Evolutionary conservation across 1,284 basidiomycete genomes (phyloP).

Genomic region (Stygiomarasmius scandens): DNA sequence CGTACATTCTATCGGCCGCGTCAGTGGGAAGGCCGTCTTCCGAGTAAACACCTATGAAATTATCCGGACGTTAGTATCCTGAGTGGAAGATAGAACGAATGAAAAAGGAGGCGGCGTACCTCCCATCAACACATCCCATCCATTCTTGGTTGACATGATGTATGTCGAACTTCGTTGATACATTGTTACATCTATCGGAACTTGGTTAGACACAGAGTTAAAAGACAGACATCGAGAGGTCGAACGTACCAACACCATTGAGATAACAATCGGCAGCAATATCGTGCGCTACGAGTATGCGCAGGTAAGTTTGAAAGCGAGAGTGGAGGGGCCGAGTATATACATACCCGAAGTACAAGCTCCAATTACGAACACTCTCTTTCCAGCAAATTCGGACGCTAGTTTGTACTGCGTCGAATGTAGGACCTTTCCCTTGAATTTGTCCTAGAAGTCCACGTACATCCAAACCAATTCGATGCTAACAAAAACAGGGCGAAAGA

Average conservation of each 20-base stretch:
- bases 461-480: too few relatives aligned
- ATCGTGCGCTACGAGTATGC: slow-evolving; percentile 16
- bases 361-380: slow-evolving; percentile 51
- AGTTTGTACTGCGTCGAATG: slow-evolving; percentile 15
- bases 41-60: slow-evolving; percentile 37
- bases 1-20: slow-evolving; percentile 52
- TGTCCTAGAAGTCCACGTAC: slow-evolving; percentile 7
- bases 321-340: too few relatives aligned
- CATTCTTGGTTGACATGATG: slow-evolving; percentile 54
- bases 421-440: slow-evolving; percentile 14
- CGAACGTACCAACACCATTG: slow-evolving; percentile 15
- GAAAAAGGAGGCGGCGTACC: slow-evolving; percentile 1
- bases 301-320: background rate
- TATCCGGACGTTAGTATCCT: too few relatives aligned
- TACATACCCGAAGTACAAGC: slow-evolving; percentile 62
- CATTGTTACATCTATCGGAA: slow-evolving; percentile 56
- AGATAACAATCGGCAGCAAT: slow-evolving; percentile 14
- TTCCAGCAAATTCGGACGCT: slow-evolving; percentile 12
- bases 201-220: background rate
- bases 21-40: slow-evolving; percentile 51
- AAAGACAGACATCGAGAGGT: background rate
- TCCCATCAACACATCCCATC: slow-evolving; percentile 42
- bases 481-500: too few relatives aligned
- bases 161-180: slow-evolving; percentile 67
- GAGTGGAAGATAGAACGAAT: background rate